Conservation (phyloP, 352 stramenopile genomes). For the Thraustochytrium striatum region DNA sequence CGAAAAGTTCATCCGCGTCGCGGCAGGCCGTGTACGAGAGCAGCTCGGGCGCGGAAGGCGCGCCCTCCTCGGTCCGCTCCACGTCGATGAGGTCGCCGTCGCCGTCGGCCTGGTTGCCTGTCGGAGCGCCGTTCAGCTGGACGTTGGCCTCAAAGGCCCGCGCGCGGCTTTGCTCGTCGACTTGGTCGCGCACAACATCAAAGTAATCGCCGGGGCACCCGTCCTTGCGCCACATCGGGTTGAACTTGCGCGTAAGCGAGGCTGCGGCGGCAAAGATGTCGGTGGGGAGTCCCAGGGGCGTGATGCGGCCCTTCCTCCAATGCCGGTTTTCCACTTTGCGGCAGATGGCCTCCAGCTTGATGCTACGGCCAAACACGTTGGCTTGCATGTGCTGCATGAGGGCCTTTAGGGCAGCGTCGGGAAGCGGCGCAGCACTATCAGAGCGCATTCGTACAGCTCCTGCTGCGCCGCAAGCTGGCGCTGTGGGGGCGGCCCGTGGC, state of each 20-base stretch:
- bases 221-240: background rate
- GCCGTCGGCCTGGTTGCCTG: no score
- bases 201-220: slow-evolving; percentile 3
- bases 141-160: background rate
- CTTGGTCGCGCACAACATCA: background rate
- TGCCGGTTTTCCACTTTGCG: slow-evolving; percentile 18
- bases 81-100: no score
- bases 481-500: background rate
- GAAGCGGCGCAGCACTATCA: background rate
- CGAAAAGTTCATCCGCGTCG: no score
- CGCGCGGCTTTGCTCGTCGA: background rate
- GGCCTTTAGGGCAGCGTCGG: background rate
- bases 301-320: slow-evolving; percentile 7
- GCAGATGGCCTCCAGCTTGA: slow-evolving; percentile 9
- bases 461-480: background rate
- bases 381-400: slow-evolving; percentile 35
- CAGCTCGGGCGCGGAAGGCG: background rate
- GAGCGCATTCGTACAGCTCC: background rate
- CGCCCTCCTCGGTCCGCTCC: background rate
- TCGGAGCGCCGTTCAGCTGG: background rate
- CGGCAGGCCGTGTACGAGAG: background rate
- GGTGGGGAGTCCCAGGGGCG: background rate
- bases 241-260: background rate
- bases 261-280: slow-evolving; percentile 13
- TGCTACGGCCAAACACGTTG: slow-evolving; percentile 3